Conservation (phyloP, 192 early-diverging fungal species). For the Podila horticola region DNA sequence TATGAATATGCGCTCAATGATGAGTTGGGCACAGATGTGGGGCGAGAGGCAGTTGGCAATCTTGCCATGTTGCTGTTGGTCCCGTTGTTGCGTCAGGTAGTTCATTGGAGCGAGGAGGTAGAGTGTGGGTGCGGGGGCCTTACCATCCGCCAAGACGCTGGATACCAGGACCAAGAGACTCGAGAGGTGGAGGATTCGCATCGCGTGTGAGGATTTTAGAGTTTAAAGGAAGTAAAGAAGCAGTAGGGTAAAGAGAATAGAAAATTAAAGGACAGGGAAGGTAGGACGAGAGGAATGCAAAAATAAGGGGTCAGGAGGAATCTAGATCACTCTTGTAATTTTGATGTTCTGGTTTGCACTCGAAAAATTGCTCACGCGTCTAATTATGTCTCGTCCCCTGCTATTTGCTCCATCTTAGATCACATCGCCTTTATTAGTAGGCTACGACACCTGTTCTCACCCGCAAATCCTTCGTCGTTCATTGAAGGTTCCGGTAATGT, state of each 20-base stretch:
- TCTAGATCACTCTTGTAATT: background rate
- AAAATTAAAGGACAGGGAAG: background rate
- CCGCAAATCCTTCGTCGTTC: too few species aligned
- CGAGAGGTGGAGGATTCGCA: background rate
- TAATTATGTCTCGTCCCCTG: background rate
- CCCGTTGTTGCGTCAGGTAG: background rate
- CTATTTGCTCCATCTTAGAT: too few species aligned
- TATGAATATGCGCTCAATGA: background rate
- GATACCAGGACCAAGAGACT: constrained; percentile 2
- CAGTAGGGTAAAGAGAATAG: background rate
- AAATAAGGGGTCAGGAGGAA: constrained; percentile 6
- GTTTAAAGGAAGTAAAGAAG: background rate
- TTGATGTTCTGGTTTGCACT: background rate
- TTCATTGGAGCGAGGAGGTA: background rate
- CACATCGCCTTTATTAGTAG: too few species aligned
- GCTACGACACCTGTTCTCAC: too few species aligned
- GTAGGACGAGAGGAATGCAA: background rate
- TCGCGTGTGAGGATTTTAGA: background rate
- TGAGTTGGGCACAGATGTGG: background rate
- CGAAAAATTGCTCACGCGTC: background rate
- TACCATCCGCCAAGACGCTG: constrained; percentile 4
- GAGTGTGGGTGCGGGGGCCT: background rate
- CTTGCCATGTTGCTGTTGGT: background rate
- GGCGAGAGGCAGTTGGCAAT: background rate
- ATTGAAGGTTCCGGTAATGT: too few species aligned